These are phyloP conservation scores for Stemphylium vesicarium DNA, from an alignment of 2,329 filamentous ascomycete genomes.

Conservation along the genomic window DNA sequence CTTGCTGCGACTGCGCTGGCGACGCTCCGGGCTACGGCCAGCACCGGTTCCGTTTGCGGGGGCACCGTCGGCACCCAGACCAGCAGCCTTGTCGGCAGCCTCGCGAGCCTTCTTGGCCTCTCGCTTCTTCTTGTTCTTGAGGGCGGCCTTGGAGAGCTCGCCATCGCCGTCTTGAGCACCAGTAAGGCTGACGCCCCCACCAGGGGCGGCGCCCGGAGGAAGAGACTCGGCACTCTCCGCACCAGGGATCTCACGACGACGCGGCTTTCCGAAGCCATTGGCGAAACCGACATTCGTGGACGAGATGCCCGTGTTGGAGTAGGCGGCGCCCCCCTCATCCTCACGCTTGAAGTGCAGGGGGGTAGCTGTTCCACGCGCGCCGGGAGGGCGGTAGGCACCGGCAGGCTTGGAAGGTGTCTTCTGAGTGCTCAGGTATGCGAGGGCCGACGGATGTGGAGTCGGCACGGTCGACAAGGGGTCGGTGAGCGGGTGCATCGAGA, in stretches of 20 bases:
- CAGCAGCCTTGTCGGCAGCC: slow-evolving; percentile 61
- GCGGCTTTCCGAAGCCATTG: slow-evolving; percentile 80
- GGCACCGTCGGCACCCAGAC: slow-evolving; percentile 40
- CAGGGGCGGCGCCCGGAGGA: slow-evolving; percentile 72
- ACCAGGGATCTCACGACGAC: slow-evolving; percentile 82
- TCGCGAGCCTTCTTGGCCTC: slow-evolving; percentile 91
- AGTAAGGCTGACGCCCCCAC: slow-evolving; percentile 69
- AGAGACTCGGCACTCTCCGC: slow-evolving; percentile 73
- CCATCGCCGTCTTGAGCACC: slow-evolving; percentile 72
- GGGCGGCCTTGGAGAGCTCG: slow-evolving; percentile 78
- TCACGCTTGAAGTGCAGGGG: slow-evolving; percentile 97
- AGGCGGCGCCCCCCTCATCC: slow-evolving; percentile 92
- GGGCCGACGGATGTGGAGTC: slow-evolving; percentile 79
- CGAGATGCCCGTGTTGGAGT: slow-evolving; percentile 78
- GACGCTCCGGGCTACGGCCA: slow-evolving; percentile 70
- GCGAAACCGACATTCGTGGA: slow-evolving; percentile 61
- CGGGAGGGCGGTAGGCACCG: slow-evolving; percentile 95
- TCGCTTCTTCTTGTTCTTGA: slow-evolving; percentile 99
- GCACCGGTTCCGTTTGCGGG: slow-evolving; percentile 34
- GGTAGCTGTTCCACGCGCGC: slow-evolving; percentile 85
- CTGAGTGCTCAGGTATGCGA: slow-evolving; percentile 79
- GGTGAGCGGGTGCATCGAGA: slow-evolving; percentile 64
- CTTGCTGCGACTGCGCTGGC: slow-evolving; percentile 61
- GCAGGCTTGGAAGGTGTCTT: slow-evolving; percentile 97
- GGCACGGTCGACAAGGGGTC: slow-evolving; percentile 79